phyloP scores from a whole-genome alignment of 2,329 filamentous ascomycete genomes.

The Fusarium buxicola region DNA sequence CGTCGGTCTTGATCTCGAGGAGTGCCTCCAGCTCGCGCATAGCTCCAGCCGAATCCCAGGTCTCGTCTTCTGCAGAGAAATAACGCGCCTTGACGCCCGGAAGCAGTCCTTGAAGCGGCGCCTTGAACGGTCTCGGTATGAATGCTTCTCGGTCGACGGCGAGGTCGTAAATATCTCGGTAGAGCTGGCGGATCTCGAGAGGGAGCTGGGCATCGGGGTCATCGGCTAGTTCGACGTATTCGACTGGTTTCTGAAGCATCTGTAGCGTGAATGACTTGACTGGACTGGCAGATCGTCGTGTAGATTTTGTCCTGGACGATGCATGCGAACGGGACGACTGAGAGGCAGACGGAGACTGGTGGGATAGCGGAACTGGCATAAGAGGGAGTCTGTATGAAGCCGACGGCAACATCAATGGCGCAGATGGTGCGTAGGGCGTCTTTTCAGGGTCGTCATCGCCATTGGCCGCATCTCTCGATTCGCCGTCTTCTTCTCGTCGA shows the following conservation, averaged over 20 bases:
- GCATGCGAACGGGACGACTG: background rate
- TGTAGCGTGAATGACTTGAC: background rate
- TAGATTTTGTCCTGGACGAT: slow-evolving; percentile 1
- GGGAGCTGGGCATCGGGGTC: background rate
- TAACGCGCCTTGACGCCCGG: background rate
- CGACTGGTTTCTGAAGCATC: slow-evolving; percentile 3
- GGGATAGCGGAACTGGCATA: background rate
- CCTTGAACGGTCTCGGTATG: slow-evolving; percentile 1
- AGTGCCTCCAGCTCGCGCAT: slow-evolving; percentile 3
- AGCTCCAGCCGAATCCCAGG: background rate
- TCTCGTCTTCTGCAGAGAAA: background rate
- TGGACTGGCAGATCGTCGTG: slow-evolving; percentile 2
- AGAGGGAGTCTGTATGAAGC: background rate
- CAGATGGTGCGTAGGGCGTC: background rate
- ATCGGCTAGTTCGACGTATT: slow-evolving; percentile 3
- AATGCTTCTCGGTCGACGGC: slow-evolving; percentile 7
- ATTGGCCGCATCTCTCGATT: background rate
- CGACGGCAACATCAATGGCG: background rate
- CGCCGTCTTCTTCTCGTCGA: too few relatives aligned
- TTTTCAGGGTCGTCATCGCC: background rate
- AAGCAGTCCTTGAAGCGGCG: background rate
- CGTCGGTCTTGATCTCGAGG: background rate
- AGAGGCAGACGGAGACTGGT: background rate
- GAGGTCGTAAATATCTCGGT: slow-evolving; percentile 7
- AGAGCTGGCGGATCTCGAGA: background rate